These are phyloP conservation scores for Tieghemiomyces parasiticus DNA, from an alignment of 192 early-diverging fungal genomes.

Conservation along the genomic window DNA sequence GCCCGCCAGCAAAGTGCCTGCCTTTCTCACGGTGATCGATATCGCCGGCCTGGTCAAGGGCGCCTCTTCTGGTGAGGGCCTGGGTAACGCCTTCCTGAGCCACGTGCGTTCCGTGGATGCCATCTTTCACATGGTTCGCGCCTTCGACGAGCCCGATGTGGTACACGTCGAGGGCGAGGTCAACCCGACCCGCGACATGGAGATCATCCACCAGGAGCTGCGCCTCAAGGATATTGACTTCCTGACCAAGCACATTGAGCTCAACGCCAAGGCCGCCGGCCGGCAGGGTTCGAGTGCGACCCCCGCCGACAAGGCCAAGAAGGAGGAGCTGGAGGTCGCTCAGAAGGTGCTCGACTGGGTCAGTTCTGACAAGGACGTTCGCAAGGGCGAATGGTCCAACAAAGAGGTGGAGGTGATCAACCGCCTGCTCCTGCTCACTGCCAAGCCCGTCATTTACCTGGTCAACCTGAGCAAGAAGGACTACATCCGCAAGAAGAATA, in stretches of 20 bases:
- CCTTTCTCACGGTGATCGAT: slow-evolving; percentile 85
- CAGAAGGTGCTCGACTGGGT: slow-evolving; percentile 69
- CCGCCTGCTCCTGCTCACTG: slow-evolving; percentile 67
- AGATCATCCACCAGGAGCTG: slow-evolving; percentile 91
- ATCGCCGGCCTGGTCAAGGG: slow-evolving; percentile 98
- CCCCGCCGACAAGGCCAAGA: slow-evolving; percentile 75
- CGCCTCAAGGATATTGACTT: slow-evolving; percentile 85
- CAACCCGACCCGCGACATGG: slow-evolving; percentile 82
- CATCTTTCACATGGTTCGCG: slow-evolving; percentile 72
- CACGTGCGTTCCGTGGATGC: slow-evolving; percentile 79
- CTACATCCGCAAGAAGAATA: slow-evolving; percentile 89
- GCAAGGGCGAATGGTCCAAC: slow-evolving; percentile 79
- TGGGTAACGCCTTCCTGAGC: slow-evolving; percentile 90
- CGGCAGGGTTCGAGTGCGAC: slow-evolving; percentile 63
- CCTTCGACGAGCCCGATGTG: slow-evolving; percentile 88
- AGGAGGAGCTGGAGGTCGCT: slow-evolving; percentile 65
- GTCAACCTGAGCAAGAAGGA: slow-evolving; percentile 83
- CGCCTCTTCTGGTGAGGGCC: slow-evolving; percentile 55
- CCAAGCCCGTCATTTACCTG: slow-evolving; percentile 93
- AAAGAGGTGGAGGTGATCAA: slow-evolving; percentile 91
- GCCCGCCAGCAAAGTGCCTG: slow-evolving; percentile 47
- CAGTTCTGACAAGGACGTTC: slow-evolving; percentile 66
- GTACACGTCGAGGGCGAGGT: slow-evolving; percentile 83
- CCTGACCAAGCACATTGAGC: slow-evolving; percentile 56
- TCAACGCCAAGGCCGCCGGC: slow-evolving; percentile 45